These are phyloP conservation scores for Brassica hybrid DNA, from an alignment of 441 rosid species.

Conservation along the genomic window DNA sequence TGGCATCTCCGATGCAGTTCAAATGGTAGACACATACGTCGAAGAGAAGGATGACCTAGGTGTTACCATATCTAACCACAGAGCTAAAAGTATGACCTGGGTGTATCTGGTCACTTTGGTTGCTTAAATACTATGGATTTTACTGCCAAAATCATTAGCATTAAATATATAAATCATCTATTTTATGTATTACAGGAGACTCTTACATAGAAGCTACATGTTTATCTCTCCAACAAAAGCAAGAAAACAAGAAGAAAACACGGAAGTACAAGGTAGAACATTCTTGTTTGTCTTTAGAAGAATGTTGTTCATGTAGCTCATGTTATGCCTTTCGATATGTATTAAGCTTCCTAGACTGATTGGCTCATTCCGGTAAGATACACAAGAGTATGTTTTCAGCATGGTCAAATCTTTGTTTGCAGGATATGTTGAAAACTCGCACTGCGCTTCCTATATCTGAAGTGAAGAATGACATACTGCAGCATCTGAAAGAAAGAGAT, in stretches of 20 bases:
- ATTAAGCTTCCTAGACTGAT: neutral
- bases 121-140: constrained; percentile 4
- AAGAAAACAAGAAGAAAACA: constrained; percentile 60
- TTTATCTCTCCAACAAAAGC: constrained; percentile 63
- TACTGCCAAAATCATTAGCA: constrained; percentile 20
- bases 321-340: neutral
- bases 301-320: constrained; percentile 17
- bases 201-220: constrained; percentile 57
- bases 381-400: neutral
- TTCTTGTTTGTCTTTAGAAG: constrained; percentile 17
- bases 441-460: constrained; percentile 79
- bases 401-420: constrained; percentile 27
- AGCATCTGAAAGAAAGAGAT: constrained; percentile 68
- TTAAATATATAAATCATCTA: neutral
- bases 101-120: constrained; percentile 7
- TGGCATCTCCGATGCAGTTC: constrained; percentile 36
- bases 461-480: constrained; percentile 70
- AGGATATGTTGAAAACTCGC: constrained; percentile 76
- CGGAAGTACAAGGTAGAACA: constrained; percentile 68
- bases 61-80: constrained; percentile 44
- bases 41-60: constrained; percentile 45
- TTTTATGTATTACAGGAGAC: constrained; percentile 43
- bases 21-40: constrained; percentile 43
- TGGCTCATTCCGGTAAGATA: constrained; percentile 5
- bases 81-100: constrained; percentile 54